Evolutionary conservation across 2,329 filamentous ascomycete genomes (phyloP).

Genomic region (Venturia nashicola): DNA sequence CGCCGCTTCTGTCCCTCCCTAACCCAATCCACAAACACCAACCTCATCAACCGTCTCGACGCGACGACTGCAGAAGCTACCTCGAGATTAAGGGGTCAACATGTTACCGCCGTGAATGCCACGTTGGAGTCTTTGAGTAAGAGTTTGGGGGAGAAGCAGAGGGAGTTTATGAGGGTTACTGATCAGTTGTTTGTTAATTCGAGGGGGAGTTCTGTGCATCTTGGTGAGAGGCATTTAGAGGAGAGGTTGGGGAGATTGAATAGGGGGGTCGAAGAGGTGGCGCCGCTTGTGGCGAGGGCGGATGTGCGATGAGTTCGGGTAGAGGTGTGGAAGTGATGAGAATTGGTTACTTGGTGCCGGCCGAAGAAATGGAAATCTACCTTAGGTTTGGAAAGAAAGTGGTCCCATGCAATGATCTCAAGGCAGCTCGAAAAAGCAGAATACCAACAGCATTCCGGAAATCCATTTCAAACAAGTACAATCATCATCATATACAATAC

Average conservation of each 20-base stretch:
- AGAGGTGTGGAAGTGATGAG: neutral
- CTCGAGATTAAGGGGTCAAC: conserved; percentile 1
- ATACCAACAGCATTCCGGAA: too few species aligned
- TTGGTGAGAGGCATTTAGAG: conserved; percentile 1
- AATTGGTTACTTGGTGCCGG: neutral
- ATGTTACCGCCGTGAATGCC: neutral
- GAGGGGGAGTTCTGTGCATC: neutral
- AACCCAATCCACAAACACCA: neutral
- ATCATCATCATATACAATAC: neutral
- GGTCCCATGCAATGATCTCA: too few species aligned
- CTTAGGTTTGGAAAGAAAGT: too few species aligned
- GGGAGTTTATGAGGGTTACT: neutral
- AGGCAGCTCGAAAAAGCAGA: too few species aligned
- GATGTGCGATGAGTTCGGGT: neutral
- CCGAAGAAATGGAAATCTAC: too few species aligned
- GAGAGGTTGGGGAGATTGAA: neutral
- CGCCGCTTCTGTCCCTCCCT: conserved; percentile 2
- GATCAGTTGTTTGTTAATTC: conserved; percentile 3
- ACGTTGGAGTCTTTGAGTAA: conserved; percentile 5
- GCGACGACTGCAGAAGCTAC: neutral
- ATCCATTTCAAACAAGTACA: too few species aligned
- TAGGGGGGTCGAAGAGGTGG: conserved; percentile 6
- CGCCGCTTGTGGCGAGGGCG: neutral
- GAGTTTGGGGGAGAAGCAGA: conserved; percentile 3
- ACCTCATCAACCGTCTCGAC: neutral